Evolutionary conservation across 371 early-diverging fungal species (phyloP).

Genomic region (Mucor sp.): DNA sequence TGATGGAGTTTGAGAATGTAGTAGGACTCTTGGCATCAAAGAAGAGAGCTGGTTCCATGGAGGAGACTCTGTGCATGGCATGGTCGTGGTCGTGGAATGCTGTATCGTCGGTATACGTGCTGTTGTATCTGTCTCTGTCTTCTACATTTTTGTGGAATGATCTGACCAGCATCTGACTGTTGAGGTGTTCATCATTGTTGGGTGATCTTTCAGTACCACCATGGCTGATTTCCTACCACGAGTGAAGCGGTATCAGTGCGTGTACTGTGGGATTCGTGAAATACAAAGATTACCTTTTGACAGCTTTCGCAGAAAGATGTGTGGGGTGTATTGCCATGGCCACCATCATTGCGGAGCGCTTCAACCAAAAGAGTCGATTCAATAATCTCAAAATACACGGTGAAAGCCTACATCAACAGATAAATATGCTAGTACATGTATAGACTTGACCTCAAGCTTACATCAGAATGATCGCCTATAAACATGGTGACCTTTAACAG

Average conservation of each 20-base stretch:
- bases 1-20: background rate
- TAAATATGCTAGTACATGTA: background rate
- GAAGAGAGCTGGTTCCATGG: slow-evolving; percentile 5
- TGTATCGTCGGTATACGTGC: background rate
- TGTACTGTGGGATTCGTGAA: background rate
- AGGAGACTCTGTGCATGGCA: background rate
- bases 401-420: slow-evolving; percentile 33
- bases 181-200: slow-evolving; percentile 8
- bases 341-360: slow-evolving; percentile 45
- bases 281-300: slow-evolving; percentile 26
- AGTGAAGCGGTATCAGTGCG: background rate
- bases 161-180: slow-evolving; percentile 13
- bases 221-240: slow-evolving; percentile 13
- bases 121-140: background rate
- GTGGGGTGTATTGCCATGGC: slow-evolving; percentile 5
- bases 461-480: slow-evolving; percentile 43
- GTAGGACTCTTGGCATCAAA: background rate
- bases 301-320: slow-evolving; percentile 35
- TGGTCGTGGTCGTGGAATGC: background rate
- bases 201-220: slow-evolving; percentile 3
- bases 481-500: slow-evolving; percentile 44
- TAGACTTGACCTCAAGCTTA: slow-evolving; percentile 10
- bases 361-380: slow-evolving; percentile 53
- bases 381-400: slow-evolving; percentile 45
- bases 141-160: background rate